Evolutionary conservation across 2,329 filamentous ascomycete species (phyloP), one percentile per base, ranked within the genome.

Genomic region (Penicillium brevicompactum): DNA sequence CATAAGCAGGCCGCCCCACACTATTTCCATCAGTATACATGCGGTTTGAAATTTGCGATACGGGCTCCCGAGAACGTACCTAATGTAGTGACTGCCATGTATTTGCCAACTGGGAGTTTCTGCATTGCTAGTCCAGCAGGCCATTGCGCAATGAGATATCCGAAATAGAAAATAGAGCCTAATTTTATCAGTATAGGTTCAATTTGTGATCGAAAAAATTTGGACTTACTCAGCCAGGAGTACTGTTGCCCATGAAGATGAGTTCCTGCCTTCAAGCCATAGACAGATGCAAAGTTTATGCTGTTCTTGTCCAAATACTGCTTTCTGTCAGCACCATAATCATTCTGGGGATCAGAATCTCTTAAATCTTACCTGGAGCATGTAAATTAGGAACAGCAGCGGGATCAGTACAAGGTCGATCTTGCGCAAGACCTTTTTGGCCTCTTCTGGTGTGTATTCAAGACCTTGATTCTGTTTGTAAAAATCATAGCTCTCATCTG

Each of bases 351-450:
- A 16, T 21, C 5, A 16, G 24, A 6, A 24, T 1, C 30, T n/a
- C 3, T 21, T 6, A 27, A 27, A 16, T 24, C 49, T 80, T 56
- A 85, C 85, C 66, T 85, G 83, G 56, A 87, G 67, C 71, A 81
- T 80, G 64, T 86, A 86, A 0, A 81, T 84, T 27, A 82, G 60
- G 56, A 85, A 84, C 5, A 86, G 68, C 10, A 86, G 69, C 0
- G 84, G 82, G 5, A 87, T 79, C 9, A 87, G 70, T 11, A 73
- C 72, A 59, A 70, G 71, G 65, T 87, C 84, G 55, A 87, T 85
- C 65, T 85, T 85, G 24, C 78, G 73, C 34, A 86, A 54, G 2
- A 84, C 78, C 6, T 30, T 53, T 8, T 70, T 66, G 2, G 55
- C 63, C 21, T 68, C 66, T 16, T 66, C 57, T 1, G 55, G 30